Evolutionary conservation across 306 rosid genomes (phyloP).

Genomic region (Casuarina cunninghamiana): DNA sequence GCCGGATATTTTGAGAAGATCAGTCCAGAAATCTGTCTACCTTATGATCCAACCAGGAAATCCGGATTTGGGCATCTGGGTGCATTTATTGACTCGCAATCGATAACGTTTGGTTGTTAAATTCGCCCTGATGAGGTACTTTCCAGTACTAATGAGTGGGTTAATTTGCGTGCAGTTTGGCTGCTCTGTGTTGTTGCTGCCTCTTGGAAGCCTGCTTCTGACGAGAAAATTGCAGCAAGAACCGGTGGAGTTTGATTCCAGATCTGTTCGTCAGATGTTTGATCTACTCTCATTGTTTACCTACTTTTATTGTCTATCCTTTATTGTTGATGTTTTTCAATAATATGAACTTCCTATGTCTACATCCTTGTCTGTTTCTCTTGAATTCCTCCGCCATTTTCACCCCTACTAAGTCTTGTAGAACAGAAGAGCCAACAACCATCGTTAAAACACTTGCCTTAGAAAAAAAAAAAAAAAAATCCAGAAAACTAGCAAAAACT

Average conservation of each 20-base stretch:
- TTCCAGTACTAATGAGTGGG: no score
- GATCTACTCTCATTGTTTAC: not conserved
- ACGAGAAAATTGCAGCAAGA: constrained; percentile 28
- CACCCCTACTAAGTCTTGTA: no score
- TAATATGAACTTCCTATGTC: not conserved
- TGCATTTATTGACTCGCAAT: not conserved
- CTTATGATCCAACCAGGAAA: no score
- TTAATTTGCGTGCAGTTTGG: constrained; percentile 60
- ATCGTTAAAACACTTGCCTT: no score
- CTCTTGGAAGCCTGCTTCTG: constrained; percentile 90
- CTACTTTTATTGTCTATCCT: not conserved
- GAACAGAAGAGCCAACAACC: no score
- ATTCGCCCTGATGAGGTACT: no score
- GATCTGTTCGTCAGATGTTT: not conserved
- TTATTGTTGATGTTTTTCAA: not conserved
- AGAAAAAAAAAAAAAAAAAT: no score
- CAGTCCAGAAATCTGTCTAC: not conserved
- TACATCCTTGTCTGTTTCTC: not conserved
- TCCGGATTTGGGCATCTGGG: not conserved
- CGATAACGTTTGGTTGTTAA: not conserved
- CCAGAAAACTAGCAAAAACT: no score
- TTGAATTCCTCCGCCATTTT: not conserved
- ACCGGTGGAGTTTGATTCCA: constrained; percentile 14
- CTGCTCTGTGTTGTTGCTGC: constrained; percentile 97
- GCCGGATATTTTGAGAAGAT: not conserved